phyloP scores from a whole-genome alignment of 371 early-diverging fungal species.

The Mucor racemosus region DNA sequence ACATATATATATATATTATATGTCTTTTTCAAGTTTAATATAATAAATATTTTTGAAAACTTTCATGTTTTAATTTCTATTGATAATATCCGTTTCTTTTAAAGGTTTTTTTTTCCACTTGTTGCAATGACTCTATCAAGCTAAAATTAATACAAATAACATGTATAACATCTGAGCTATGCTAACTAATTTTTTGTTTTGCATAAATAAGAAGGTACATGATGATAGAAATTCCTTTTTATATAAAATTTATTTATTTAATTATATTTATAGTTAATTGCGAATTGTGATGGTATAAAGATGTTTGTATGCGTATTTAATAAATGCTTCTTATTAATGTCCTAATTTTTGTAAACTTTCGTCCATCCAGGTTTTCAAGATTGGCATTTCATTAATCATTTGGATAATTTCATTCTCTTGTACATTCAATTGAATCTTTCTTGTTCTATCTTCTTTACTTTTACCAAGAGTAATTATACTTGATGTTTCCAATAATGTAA shows the following conservation, averaged over 20 bases:
- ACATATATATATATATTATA: too few species aligned
- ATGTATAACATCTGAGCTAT: too few species aligned
- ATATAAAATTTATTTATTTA: not conserved
- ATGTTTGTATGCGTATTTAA: not conserved
- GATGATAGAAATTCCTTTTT: not conserved
- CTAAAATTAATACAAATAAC: too few species aligned
- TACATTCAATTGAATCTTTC: constrained; percentile 53
- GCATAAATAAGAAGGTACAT: too few species aligned
- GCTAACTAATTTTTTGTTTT: too few species aligned
- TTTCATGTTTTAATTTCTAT: too few species aligned
- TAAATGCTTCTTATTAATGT: not conserved
- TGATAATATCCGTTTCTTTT: too few species aligned
- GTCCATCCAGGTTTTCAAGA: constrained; percentile 35
- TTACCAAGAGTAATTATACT: constrained; percentile 69
- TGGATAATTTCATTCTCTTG: constrained; percentile 55
- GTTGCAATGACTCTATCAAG: too few species aligned
- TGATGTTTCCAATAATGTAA: constrained; percentile 73
- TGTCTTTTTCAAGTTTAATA: not conserved
- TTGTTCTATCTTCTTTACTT: constrained; percentile 54
- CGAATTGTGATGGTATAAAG: not conserved
- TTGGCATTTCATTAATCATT: constrained; percentile 40
- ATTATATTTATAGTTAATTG: not conserved
- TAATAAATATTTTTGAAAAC: not conserved
- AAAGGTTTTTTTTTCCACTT: too few species aligned
- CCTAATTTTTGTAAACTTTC: constrained; percentile 16